Percentiles rank a stretch among this genome's conserved stretches.
These are phyloP conservation scores for Salinomyces thailandicus DNA, from an alignment of 2,329 filamentous ascomycete species.

Conservation along the genomic window DNA sequence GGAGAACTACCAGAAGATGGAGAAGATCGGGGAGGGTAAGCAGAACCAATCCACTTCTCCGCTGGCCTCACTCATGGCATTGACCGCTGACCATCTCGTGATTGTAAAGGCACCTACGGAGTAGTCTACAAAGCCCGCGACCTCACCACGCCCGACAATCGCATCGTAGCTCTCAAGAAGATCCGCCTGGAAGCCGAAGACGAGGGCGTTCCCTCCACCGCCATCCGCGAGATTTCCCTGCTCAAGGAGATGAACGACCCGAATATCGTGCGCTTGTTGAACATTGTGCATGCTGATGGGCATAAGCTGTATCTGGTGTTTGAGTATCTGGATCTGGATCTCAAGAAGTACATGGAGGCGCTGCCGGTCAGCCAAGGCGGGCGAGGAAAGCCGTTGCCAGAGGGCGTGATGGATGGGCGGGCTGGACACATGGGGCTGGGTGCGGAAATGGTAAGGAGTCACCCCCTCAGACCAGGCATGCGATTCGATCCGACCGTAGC, in stretches of 20 bases:
- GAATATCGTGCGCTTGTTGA: constrained; percentile 77
- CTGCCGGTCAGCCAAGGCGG: constrained; percentile 75
- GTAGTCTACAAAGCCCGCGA: constrained; percentile 92
- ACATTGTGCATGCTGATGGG: constrained; percentile 89
- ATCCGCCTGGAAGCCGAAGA: constrained; percentile 92
- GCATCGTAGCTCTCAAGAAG: constrained; percentile 89
- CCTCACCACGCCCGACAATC: constrained; percentile 61
- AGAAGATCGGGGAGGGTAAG: constrained; percentile 91
- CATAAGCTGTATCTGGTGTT: constrained; percentile 92
- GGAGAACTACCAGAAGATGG: constrained; percentile 95
- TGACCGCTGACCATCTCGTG: too few relatives aligned
- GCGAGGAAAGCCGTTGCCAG: constrained; percentile 72
- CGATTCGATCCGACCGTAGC: too few relatives aligned
- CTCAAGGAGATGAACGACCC: constrained; percentile 91
- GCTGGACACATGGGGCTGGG: constrained; percentile 60
- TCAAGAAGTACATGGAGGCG: constrained; percentile 95
- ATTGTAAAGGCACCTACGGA: constrained; percentile 72
- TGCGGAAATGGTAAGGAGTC: constrained; percentile 54
- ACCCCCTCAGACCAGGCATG: too few relatives aligned
- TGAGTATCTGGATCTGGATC: constrained; percentile 80
- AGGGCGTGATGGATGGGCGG: constrained; percentile 51
- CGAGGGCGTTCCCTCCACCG: constrained; percentile 84
- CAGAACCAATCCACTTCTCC: constrained; percentile 6
- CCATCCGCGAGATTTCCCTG: constrained; percentile 86
- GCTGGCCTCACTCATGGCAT: too few relatives aligned